These are phyloP conservation scores for Ogataea methanolica DNA, from an alignment of 805 yeast genomes.

Conservation along the genomic window DNA sequence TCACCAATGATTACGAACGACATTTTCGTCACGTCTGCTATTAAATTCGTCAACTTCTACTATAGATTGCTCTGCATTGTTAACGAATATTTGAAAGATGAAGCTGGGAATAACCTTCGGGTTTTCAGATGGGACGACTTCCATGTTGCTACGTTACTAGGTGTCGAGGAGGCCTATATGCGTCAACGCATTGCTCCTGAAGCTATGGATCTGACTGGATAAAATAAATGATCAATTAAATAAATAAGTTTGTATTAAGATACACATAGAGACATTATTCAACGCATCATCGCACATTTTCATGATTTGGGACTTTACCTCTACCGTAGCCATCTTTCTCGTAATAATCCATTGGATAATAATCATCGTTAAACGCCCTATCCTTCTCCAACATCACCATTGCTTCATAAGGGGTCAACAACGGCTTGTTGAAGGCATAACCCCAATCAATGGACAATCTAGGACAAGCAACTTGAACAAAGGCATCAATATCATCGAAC, in stretches of 20 bases:
- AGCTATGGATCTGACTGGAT: neutral
- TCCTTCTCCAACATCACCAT: constrained; percentile 83
- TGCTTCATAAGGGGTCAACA: constrained; percentile 93
- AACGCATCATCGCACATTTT: constrained; percentile 1
- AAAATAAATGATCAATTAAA: constrained; percentile 8
- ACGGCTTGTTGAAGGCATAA: constrained; percentile 88
- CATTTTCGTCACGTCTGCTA: constrained; percentile 45
- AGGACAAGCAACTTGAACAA: constrained; percentile 97
- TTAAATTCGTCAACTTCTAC: constrained; percentile 46
- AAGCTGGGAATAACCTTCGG: constrained; percentile 17
- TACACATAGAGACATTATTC: neutral
- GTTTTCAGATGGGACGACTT: constrained; percentile 49
- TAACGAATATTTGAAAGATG: constrained; percentile 32
- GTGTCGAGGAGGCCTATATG: constrained; percentile 44
- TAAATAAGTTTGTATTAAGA: neutral
- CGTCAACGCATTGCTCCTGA: constrained; percentile 13
- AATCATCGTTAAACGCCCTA: constrained; percentile 52
- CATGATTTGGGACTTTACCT: constrained; percentile 61
- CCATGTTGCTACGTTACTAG: constrained; percentile 68
- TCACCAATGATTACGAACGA: constrained; percentile 61
- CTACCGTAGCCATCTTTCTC: constrained; percentile 87
- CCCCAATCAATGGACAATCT: constrained; percentile 98
- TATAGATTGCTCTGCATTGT: constrained; percentile 34
- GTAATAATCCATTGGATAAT: constrained; percentile 96
- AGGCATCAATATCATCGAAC: constrained; percentile 91